Percentiles rank a stretch among this genome's conserved stretches.
Evolutionary conservation across 805 yeast genomes (phyloP).

Genomic region (Sporopachydermia lactativora): DNA sequence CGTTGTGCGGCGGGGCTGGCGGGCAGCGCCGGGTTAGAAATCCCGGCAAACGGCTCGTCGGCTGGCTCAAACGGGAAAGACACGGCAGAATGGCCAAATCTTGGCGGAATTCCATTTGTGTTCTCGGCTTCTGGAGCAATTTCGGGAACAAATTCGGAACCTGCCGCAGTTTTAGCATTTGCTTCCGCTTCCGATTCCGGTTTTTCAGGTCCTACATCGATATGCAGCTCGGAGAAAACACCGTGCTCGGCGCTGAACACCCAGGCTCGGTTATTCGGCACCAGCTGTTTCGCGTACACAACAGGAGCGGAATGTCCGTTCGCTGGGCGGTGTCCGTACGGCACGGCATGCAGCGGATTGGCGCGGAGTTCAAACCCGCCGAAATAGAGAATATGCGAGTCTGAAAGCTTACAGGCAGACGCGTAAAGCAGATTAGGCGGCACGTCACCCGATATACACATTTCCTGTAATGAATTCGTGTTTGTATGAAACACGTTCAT

Average conservation of each 20-base stretch:
- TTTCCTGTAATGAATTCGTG: slow-evolving; percentile 24
- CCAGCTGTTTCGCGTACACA: slow-evolving; percentile 27
- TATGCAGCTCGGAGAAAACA: slow-evolving; percentile 32
- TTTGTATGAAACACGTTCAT: slow-evolving; percentile 13
- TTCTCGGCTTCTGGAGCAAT: slow-evolving; percentile 13
- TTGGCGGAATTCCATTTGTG: slow-evolving; percentile 10
- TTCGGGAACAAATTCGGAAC: too few relatives aligned
- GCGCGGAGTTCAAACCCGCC: slow-evolving; percentile 51
- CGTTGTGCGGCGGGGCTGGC: not conserved
- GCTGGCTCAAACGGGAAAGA: slow-evolving; percentile 16
- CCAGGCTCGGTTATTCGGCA: slow-evolving; percentile 39
- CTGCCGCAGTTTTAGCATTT: not conserved
- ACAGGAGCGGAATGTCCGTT: slow-evolving; percentile 25
- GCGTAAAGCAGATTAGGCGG: slow-evolving; percentile 42
- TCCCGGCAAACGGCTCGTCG: slow-evolving; percentile 15
- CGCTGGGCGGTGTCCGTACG: slow-evolving; percentile 12
- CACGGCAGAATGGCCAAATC: slow-evolving; percentile 19
- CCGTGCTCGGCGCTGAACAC: slow-evolving; percentile 39
- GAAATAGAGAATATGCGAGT: slow-evolving; percentile 43
- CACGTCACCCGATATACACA: slow-evolving; percentile 23
- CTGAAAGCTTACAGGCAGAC: slow-evolving; percentile 33
- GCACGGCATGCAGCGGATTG: slow-evolving; percentile 15
- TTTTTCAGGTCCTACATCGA: slow-evolving; percentile 17
- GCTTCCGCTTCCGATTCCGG: too few relatives aligned
- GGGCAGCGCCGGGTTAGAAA: slow-evolving; percentile 13